Conservation (phyloP, 192 early-diverging fungal genomes). For the Tieghemiomyces parasiticus region DNA sequence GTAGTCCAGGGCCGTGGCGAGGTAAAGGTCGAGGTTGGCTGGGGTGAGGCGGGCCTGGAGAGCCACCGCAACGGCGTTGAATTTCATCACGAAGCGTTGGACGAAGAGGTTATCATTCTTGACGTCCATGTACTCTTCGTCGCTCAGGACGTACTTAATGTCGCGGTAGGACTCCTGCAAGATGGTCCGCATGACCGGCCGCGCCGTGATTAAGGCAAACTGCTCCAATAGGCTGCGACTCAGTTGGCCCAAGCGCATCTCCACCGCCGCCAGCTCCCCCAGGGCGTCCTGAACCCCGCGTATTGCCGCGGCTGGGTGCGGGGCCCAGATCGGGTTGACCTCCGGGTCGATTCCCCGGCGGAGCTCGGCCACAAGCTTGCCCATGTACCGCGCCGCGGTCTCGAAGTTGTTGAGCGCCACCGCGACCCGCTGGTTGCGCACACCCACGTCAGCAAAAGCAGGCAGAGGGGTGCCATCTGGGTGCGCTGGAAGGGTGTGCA, state of each 20-base stretch:
- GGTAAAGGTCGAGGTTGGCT: constrained; percentile 47
- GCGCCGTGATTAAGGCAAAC: constrained; percentile 58
- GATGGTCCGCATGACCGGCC: constrained; percentile 61
- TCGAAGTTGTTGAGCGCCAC: constrained; percentile 81
- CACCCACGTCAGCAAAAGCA: background rate
- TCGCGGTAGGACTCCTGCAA: constrained; percentile 72
- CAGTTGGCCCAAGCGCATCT: constrained; percentile 26
- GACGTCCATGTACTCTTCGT: constrained; percentile 81
- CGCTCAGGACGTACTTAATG: constrained; percentile 75
- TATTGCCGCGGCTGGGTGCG: constrained; percentile 11
- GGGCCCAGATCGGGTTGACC: constrained; percentile 10
- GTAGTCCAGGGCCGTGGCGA: constrained; percentile 50
- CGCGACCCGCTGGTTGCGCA: constrained; percentile 13
- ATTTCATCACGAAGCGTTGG: constrained; percentile 60
- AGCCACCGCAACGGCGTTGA: constrained; percentile 29
- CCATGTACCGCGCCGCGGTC: constrained; percentile 62
- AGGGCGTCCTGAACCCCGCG: background rate
- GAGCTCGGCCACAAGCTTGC: constrained; percentile 53
- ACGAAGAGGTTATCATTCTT: constrained; percentile 69
- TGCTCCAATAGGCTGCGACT: constrained; percentile 57
- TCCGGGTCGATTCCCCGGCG: constrained; percentile 30
- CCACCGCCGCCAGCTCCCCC: constrained; percentile 2
- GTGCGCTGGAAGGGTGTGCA: background rate
- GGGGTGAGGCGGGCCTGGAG: constrained; percentile 41
- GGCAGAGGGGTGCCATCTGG: background rate